Percentiles rank a stretch among this genome's conserved stretches.
These are phyloP conservation scores for Lagenaria siceraria DNA, from an alignment of 306 rosid species.

Conservation along the genomic window DNA sequence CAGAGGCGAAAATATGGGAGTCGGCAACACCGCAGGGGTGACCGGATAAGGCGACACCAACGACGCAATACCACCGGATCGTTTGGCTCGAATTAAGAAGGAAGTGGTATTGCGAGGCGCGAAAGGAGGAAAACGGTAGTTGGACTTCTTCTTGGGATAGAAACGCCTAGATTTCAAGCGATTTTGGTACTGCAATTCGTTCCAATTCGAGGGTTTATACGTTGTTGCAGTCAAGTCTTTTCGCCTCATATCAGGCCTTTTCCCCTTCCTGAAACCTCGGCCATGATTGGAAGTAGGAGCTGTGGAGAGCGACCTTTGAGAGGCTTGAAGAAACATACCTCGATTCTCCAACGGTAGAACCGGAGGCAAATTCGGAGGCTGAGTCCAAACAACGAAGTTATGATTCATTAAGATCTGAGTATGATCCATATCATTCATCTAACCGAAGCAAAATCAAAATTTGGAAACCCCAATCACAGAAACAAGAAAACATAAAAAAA, in stretches of 20 bases:
- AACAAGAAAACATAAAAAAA: neutral
- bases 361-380: slow-evolving; percentile 13
- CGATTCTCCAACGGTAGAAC: slow-evolving; percentile 13
- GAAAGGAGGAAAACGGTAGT: slow-evolving; percentile 38
- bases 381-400: slow-evolving; percentile 23
- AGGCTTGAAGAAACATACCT: slow-evolving; percentile 11
- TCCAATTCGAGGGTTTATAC: slow-evolving; percentile 35
- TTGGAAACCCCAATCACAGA: slow-evolving; percentile 1
- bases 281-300: slow-evolving; percentile 1
- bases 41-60: slow-evolving; percentile 54
- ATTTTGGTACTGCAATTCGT: slow-evolving; percentile 47
- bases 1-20: slow-evolving; percentile 29
- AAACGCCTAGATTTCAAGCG: slow-evolving; percentile 30
- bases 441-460: neutral
- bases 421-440: slow-evolving; percentile 23
- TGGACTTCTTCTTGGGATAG: slow-evolving; percentile 21
- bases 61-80: slow-evolving; percentile 35
- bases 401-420: slow-evolving; percentile 26
- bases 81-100: slow-evolving; percentile 32
- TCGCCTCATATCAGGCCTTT: slow-evolving; percentile 31
- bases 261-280: slow-evolving; percentile 45
- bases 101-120: slow-evolving; percentile 52
- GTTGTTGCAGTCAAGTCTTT: slow-evolving; percentile 18
- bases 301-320: slow-evolving; percentile 5
- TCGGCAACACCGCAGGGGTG: slow-evolving; percentile 55